Evolutionary conservation across 805 yeast species (phyloP).

Genomic region (Suhomyces tanzawaensis): DNA sequence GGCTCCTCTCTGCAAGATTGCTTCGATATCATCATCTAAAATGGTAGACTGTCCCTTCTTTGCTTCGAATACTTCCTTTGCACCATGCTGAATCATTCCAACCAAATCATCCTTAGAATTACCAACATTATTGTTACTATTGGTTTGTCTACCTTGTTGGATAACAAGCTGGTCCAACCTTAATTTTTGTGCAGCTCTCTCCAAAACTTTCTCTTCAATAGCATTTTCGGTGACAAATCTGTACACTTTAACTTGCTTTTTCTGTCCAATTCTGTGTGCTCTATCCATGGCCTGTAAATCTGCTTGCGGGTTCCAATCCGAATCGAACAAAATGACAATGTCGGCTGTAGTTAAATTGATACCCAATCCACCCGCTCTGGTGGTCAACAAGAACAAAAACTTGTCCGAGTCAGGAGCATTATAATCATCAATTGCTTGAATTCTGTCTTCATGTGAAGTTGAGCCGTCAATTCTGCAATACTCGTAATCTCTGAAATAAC

Average conservation of each 20-base stretch:
- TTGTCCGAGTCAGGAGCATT: constrained; percentile 79
- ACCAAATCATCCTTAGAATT: constrained; percentile 79
- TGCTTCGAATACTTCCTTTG: constrained; percentile 77
- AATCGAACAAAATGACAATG: constrained; percentile 81
- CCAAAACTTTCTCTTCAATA: constrained; percentile 92
- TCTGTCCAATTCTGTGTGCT: constrained; percentile 96
- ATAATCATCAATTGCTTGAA: constrained; percentile 88
- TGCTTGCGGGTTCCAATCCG: constrained; percentile 98
- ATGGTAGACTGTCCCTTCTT: constrained; percentile 23
- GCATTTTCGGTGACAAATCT: constrained; percentile 95
- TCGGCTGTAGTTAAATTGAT: constrained; percentile 92
- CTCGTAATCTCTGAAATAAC: constrained; percentile 75
- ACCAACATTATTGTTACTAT: constrained; percentile 44
- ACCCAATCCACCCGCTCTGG: constrained; percentile 97
- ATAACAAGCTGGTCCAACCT: constrained; percentile 92
- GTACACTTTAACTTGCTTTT: constrained; percentile 89
- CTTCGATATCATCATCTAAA: constrained; percentile 75
- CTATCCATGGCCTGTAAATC: constrained; percentile 98
- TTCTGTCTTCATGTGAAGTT: constrained; percentile 89
- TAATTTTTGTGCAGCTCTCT: constrained; percentile 91
- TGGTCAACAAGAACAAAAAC: constrained; percentile 81
- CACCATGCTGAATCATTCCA: constrained; percentile 97
- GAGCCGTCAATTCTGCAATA: constrained; percentile 94
- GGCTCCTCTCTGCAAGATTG: constrained; percentile 75
- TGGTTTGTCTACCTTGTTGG: constrained; percentile 75